Conservation (phyloP, 2,329 filamentous ascomycete species). For the Gyromitra esculenta region DNA sequence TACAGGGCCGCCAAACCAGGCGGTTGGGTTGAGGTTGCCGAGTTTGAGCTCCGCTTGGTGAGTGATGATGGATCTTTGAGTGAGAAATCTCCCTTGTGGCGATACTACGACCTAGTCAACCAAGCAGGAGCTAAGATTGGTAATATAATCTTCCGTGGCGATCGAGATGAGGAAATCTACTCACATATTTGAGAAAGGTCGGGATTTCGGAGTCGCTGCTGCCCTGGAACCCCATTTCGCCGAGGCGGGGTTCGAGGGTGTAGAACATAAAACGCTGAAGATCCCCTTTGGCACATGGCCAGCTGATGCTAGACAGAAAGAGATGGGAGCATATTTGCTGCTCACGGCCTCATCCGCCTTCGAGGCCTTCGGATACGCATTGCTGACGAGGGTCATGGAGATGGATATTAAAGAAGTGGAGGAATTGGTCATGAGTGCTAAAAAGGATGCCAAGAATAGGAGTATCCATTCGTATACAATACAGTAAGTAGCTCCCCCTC, state of each 20-base stretch:
- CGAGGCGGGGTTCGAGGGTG: constrained; percentile 36
- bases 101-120: constrained; percentile 32
- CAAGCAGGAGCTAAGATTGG: constrained; percentile 20
- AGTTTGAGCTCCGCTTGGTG: constrained; percentile 30
- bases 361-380: constrained; percentile 44
- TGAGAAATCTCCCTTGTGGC: background rate
- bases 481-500: constrained; percentile 4
- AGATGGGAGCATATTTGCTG: constrained; percentile 60
- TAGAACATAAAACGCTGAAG: constrained; percentile 61
- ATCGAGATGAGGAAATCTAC: background rate
- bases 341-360: constrained; percentile 33
- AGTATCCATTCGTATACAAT: constrained; percentile 25
- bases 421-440: constrained; percentile 18
- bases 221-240: background rate
- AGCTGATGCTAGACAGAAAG: constrained; percentile 63
- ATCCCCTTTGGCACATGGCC: constrained; percentile 66
- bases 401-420: constrained; percentile 27
- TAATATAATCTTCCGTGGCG: background rate
- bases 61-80: constrained; percentile 42
- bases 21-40: constrained; percentile 48
- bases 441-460: constrained; percentile 19
- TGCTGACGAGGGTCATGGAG: constrained; percentile 24
- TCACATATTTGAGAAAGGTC: constrained; percentile 18
- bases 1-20: too few relatives aligned
- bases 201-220: constrained; percentile 11